Base-by-base conservation (phyloP, 768 basidiomycete species). In the Goffeauzyma gilvescens region DNA sequence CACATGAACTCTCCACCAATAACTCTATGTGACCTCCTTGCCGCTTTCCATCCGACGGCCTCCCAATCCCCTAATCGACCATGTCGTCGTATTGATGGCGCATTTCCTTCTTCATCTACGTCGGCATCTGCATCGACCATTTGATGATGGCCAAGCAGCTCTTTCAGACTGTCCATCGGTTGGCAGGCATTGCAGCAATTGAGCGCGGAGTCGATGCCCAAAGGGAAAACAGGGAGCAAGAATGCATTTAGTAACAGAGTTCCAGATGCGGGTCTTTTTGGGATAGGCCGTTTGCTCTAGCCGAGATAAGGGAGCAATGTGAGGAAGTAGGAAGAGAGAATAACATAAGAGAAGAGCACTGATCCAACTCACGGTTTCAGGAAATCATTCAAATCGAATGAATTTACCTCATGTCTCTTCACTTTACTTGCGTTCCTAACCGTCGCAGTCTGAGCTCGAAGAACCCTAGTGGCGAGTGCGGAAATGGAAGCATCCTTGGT, bases 371-470 rank as follows among this genome's bases (percentile, higher is more conserved):
- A 55, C 53, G 48, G 44, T 4, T 51, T 36, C 5, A 98, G 68
- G 53, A 89, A 95, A 42, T 95, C 87, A 50, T 90, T 85, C 30
- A 81, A 68, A 56, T 98, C 90, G 56, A 96, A 98, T 12, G 79
- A 76, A 42, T 82, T 81, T 0, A 75, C 74, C 41, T 82, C 84
- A 0, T 83, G 75, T 61, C 83, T 86, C 75, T 90, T 78, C 23
- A 77, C 76, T 23, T 83, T 80, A n/a, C 87, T 87, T 58, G 89
- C 79, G 52, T 78, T 76, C 2, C 82, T 78, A 32, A 79, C 75
- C 53, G 84, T 74, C 46, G 75, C 78, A 3, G 83, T 78, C 9
- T 79, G 75, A 57, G 75, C 73, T 2, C 81, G 64, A 21, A 96
- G 72, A 18, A 89, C 71, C 31, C 72, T 70, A 0, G 90, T 86